Conservation (phyloP, 257 asterid species). For the Solanum pinnatisectum region DNA sequence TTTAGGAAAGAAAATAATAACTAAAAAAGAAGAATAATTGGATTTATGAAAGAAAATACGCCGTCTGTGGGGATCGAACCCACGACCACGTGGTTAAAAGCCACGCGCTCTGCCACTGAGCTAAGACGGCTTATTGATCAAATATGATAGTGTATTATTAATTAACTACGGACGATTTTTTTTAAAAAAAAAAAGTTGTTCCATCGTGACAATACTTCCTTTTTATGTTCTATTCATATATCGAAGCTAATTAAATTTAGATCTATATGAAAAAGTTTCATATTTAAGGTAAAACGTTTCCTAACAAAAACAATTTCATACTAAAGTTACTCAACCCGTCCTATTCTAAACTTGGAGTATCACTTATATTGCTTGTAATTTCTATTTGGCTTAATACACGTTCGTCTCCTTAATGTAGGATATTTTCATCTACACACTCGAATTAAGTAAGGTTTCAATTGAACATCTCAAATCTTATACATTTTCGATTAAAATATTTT, state of each 20-base stretch:
- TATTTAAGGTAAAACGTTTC: too few relatives aligned
- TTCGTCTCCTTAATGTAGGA: rapidly evolving
- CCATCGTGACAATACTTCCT: background rate
- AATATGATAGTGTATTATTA: rapidly evolving
- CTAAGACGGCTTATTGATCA: slow-evolving; percentile 48
- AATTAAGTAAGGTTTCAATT: too few relatives aligned
- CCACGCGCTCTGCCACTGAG: slow-evolving; percentile 99
- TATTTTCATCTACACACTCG: rapidly evolving
- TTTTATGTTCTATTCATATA: too few relatives aligned
- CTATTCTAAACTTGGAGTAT: too few relatives aligned
- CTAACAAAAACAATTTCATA: too few relatives aligned
- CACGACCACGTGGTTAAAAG: slow-evolving; percentile 99
- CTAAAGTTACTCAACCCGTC: too few relatives aligned
- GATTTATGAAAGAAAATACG: slow-evolving; percentile 1
- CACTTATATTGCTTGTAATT: background rate
- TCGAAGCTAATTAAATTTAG: too few relatives aligned
- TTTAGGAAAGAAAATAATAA: too few relatives aligned
- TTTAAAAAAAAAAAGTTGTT: rapidly evolving
- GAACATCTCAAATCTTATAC: background rate
- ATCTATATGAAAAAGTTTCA: too few relatives aligned
- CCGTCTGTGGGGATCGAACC: slow-evolving; percentile 98
- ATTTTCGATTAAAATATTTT: background rate
- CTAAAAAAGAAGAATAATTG: too few relatives aligned
- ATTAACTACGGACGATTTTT: too few relatives aligned
- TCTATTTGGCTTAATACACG: too few relatives aligned